Base-by-base conservation (phyloP, 805 yeast species). In the Nakazawaea pomicola region DNA sequence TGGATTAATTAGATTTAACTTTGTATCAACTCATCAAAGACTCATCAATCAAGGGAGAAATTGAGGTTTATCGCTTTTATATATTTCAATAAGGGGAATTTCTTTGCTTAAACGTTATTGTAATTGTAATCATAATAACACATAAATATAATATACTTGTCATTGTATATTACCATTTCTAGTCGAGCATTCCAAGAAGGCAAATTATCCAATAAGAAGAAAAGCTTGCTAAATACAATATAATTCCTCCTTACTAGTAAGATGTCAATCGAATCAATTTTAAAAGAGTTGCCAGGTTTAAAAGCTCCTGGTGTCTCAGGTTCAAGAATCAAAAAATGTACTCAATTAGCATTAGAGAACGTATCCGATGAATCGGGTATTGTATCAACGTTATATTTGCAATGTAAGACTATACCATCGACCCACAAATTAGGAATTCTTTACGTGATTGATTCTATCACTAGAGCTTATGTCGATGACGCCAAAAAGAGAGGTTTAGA, bases 231-330 rank as follows among this genome's bases (percentile, higher is more conserved):
- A n/a, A n/a, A n/a, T n/a, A n/a, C n/a, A n/a, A n/a, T n/a, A n/a
- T n/a, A n/a, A n/a, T n/a, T n/a, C n/a, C n/a, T n/a, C n/a, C 25
- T 23, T 23, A 8, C 10, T 6, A 21, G 11, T 23, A 14, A 9
- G 12, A n/a, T n/a, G 23, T 20, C 34, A 49, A 74, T 76, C 52
- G 76, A 72, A 48, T 48, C 61, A 36, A 65, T 67, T 24, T 60
- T 74, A 44, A 68, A 67, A 48, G 80, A 75, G 54, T 57, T 76
- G 40, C 67, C 74, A 21, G 68, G 74, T 5, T 64, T 83, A 52
- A 83, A 81, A 62, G 77, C 96, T 12, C 91, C 91, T 11, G 98
- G 99, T 46, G 93, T 91, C 40, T 89, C 97, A 21, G 98, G 98
- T 33, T 80, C 95, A 42, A 88, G 96, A 67, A 93, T 91, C 62